Conservation (phyloP, 2,329 filamentous ascomycete genomes). For the Clarireedia sp. region DNA sequence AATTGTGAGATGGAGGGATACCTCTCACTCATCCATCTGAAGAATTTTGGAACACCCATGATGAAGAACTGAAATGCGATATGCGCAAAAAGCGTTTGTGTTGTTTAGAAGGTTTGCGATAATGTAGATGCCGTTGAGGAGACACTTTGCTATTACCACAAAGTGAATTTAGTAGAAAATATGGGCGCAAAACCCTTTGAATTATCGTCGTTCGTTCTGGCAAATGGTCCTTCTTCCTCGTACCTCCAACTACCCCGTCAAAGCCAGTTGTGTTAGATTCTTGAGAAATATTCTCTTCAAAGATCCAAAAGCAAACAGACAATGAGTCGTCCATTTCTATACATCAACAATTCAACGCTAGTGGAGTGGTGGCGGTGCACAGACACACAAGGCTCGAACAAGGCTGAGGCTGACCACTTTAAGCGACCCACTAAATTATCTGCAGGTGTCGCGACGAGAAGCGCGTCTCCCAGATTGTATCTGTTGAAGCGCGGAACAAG, state of each 20-base stretch:
- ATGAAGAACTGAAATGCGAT: constrained; percentile 3
- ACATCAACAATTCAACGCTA: background rate
- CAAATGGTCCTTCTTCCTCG: background rate
- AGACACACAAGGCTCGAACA: constrained; percentile 1
- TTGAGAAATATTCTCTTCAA: constrained; percentile 7
- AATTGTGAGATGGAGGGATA: constrained; percentile 98
- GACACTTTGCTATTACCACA: constrained; percentile 25
- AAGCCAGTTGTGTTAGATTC: background rate
- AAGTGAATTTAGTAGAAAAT: constrained; percentile 13
- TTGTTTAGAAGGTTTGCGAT: constrained; percentile 8
- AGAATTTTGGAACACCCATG: constrained; percentile 47
- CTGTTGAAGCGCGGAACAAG: background rate
- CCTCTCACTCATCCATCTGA: constrained; percentile 92
- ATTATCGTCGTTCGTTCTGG: background rate
- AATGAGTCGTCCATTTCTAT: background rate
- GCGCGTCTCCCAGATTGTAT: constrained; percentile 4
- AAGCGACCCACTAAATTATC: constrained; percentile 12
- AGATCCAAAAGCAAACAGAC: background rate
- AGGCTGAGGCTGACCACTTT: constrained; percentile 10
- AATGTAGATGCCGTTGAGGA: constrained; percentile 9
- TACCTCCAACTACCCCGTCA: background rate
- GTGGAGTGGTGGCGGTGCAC: background rate
- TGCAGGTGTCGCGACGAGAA: constrained; percentile 6
- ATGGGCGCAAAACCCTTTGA: background rate
- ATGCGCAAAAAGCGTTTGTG: background rate